phyloP scores from a whole-genome alignment of 305 asterid genomes.

The Fraxinus dipetala region DNA sequence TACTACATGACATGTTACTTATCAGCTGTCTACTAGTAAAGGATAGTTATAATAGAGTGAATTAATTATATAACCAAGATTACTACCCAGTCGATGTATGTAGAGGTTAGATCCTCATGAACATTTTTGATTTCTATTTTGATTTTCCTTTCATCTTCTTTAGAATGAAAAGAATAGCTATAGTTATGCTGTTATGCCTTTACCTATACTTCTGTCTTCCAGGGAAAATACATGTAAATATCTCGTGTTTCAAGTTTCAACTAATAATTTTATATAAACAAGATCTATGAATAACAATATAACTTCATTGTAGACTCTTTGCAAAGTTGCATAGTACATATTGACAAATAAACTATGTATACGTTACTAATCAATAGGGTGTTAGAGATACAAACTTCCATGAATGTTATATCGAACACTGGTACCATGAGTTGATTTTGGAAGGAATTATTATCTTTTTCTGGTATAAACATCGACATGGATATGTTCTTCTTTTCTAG shows the following conservation, averaged over 20 bases:
- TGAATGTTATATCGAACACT: neutral
- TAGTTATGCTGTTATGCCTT: neutral
- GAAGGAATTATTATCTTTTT: neutral
- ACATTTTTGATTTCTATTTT: neutral
- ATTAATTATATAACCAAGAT: neutral
- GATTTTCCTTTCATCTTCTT: neutral
- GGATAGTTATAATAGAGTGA: neutral
- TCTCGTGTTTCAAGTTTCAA: neutral
- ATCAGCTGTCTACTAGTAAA: conserved; percentile 11
- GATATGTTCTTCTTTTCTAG: neutral
- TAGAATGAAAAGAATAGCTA: neutral
- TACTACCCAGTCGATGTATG: neutral
- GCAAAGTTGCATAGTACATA: neutral
- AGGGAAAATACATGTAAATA: neutral
- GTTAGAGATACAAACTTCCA: neutral
- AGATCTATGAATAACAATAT: neutral
- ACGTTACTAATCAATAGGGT: neutral
- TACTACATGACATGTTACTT: conserved; percentile 10
- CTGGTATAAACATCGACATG: neutral
- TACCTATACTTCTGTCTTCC: neutral
- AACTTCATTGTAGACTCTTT: neutral
- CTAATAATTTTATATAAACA: neutral
- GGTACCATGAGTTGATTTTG: neutral
- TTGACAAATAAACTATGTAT: neutral
- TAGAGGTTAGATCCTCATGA: neutral